These are phyloP conservation scores for Begonia fuchsioides DNA, from an alignment of 306 rosid species.

Conservation along the genomic window DNA sequence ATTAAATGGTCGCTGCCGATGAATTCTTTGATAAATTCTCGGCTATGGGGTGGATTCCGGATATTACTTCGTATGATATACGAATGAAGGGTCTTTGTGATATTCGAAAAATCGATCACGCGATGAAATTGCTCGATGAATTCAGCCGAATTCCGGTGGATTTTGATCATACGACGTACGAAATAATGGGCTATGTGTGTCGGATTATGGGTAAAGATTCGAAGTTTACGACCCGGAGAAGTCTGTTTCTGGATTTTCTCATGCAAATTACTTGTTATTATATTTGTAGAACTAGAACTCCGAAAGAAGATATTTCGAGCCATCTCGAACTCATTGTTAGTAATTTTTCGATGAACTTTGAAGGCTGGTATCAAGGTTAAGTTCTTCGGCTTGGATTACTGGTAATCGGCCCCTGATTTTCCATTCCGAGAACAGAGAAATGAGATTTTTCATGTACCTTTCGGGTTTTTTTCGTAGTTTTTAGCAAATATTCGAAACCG, in stretches of 20 bases:
- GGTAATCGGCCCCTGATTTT: neutral
- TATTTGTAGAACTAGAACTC: constrained; percentile 27
- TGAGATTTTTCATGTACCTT: no score
- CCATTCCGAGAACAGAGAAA: no score
- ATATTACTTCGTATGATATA: constrained; percentile 52
- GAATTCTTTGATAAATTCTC: constrained; percentile 37
- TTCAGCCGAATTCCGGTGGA: constrained; percentile 33
- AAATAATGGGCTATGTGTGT: constrained; percentile 38
- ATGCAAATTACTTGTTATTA: constrained; percentile 64
- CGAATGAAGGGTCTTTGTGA: constrained; percentile 47
- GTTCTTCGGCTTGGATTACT: constrained; percentile 2
- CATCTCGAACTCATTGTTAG: constrained; percentile 19
- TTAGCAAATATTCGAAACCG: no score
- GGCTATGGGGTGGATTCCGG: constrained; percentile 46
- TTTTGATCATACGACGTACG: constrained; percentile 38
- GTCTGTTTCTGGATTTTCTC: constrained; percentile 60
- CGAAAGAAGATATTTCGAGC: constrained; percentile 16
- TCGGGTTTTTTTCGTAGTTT: no score
- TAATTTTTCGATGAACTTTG: constrained; percentile 15
- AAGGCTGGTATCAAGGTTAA: constrained; percentile 17
- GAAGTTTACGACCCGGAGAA: constrained; percentile 23
- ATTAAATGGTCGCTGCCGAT: constrained; percentile 30
- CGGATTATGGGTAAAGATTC: constrained; percentile 22
- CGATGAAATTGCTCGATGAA: constrained; percentile 40
- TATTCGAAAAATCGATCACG: constrained; percentile 33